Evolutionary conservation across 306 rosid genomes (phyloP), one percentile per base, ranked within the genome.

Genomic region (Trifolium repens): DNA sequence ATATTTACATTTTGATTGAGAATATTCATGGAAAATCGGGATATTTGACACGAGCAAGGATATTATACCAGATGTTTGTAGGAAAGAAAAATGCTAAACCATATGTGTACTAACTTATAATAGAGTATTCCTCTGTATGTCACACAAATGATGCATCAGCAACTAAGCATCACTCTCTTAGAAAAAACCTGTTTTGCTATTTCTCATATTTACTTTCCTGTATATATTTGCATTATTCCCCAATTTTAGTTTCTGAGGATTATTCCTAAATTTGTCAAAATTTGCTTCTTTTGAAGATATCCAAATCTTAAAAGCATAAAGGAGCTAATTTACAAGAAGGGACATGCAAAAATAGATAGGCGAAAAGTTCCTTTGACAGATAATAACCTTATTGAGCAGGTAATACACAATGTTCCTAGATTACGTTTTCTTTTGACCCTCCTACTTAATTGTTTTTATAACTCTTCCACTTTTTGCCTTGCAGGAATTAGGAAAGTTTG

Each of bases 341-440:
- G 93, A 17, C 67, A 39, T 53, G 89, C 88, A 2, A 89, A 72
- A 64, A 69, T 91, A 32, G 90, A 85, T 72, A 79, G 80, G 74
- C 85, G 84, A 73, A 88, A 81, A 81, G 98, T 89, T 80, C 98
- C 97, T 24, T 81, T 93, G 79, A 93, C 96, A 0, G 96, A 93
- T 77, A 91, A 93, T 73, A 89, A 84, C 80, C 62, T 83, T 30
- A 87, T 91, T 26, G 96, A 93, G 78, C 90, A 89, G 97, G 98
- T 88, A 80, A 61, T 35, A 47, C n/a, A 42, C 26, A 12, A 16
- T 67, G 46, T 60, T 81, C 0, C 62, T 69, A 46, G 61, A 39
- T 64, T n/a, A 61, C 26, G 52, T 58, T 78, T 52, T 11, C 26
- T 5, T 68, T 69, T 32, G 55, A 71, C 32, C 5, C 34, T 8